Evolutionary conservation across 352 stramenopile genomes (phyloP).

Genomic region (Aphanomyces euteiches): DNA sequence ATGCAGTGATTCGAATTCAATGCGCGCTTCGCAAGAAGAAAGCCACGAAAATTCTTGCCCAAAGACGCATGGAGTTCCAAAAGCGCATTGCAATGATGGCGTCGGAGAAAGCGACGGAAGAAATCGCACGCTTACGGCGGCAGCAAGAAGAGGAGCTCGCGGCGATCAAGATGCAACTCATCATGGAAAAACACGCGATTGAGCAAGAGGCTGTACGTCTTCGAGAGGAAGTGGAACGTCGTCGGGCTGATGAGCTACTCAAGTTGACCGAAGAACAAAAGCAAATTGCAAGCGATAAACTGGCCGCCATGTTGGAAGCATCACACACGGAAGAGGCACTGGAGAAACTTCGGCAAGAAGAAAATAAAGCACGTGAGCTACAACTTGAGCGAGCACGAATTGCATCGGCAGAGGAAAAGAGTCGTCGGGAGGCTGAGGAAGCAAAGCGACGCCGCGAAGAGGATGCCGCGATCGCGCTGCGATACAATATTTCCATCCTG

Average conservation of each 20-base stretch:
- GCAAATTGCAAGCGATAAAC: constrained; percentile 18
- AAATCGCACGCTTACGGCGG: constrained; percentile 67
- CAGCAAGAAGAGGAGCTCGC: constrained; percentile 70
- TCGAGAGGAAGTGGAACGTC: constrained; percentile 41
- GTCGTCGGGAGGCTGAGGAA: constrained; percentile 38
- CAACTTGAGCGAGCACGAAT: constrained; percentile 10
- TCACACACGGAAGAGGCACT: constrained; percentile 24
- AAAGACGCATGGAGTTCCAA: constrained; percentile 64
- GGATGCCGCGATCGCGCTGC: constrained; percentile 48
- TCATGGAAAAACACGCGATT: constrained; percentile 50
- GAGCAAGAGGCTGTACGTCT: constrained; percentile 48
- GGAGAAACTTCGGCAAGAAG: constrained; percentile 3
- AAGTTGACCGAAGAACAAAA: constrained; percentile 45
- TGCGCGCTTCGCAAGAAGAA: constrained; percentile 49
- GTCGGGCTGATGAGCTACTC: constrained; percentile 46
- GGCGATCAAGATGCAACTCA: constrained; percentile 60
- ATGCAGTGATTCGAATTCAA: constrained; percentile 63
- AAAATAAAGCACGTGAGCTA: neutral
- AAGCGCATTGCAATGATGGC: constrained; percentile 75
- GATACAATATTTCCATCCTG: constrained; percentile 35
- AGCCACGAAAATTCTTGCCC: constrained; percentile 42
- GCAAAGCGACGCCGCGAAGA: constrained; percentile 45
- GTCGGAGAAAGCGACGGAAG: constrained; percentile 70
- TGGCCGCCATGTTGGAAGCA: constrained; percentile 14
- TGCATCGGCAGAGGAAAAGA: constrained; percentile 20